Evolutionary conservation across 352 stramenopile species (phyloP).

Genomic region (Globisporangium heterothallicum): DNA sequence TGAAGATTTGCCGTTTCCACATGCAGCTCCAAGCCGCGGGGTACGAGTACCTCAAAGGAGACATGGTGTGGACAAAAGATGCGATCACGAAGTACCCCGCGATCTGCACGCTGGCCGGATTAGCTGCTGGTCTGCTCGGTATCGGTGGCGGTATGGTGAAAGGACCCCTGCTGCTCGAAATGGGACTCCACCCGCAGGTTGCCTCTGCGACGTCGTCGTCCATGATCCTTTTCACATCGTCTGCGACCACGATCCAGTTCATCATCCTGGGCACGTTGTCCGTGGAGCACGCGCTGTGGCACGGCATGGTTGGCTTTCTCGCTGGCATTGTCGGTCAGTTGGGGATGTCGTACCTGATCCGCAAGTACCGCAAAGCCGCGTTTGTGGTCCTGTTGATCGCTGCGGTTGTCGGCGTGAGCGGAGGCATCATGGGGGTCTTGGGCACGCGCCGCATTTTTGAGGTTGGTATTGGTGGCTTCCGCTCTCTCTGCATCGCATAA

Average conservation of each 20-base stretch:
- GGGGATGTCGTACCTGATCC: slow-evolving; percentile 88
- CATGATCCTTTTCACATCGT: slow-evolving; percentile 94
- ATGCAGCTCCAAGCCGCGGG: slow-evolving; percentile 51
- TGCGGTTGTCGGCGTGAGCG: slow-evolving; percentile 63
- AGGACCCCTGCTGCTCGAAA: slow-evolving; percentile 86
- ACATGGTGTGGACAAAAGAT: slow-evolving; percentile 92
- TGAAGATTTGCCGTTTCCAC: slow-evolving; percentile 62
- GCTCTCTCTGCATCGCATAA: slow-evolving; percentile 48
- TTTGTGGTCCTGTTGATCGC: slow-evolving; percentile 79
- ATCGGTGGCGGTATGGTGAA: slow-evolving; percentile 92
- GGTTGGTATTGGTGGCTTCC: slow-evolving; percentile 71
- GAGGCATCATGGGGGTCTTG: slow-evolving; percentile 66
- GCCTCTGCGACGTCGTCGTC: slow-evolving; percentile 85
- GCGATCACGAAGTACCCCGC: slow-evolving; percentile 83
- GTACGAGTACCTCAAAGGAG: slow-evolving; percentile 94
- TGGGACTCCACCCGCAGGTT: slow-evolving; percentile 84
- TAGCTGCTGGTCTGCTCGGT: slow-evolving; percentile 71
- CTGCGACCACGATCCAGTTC: slow-evolving; percentile 93
- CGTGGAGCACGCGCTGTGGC: slow-evolving; percentile 87
- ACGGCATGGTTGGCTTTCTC: slow-evolving; percentile 90
- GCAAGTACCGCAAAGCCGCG: slow-evolving; percentile 83
- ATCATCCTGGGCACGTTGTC: slow-evolving; percentile 91
- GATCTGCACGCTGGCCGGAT: slow-evolving; percentile 62
- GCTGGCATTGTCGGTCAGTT: slow-evolving; percentile 90
- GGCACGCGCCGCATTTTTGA: slow-evolving; percentile 46